Base-by-base conservation (phyloP, 225 moss, liverwort and hornwort species). In the Anthoceros angustus region DNA sequence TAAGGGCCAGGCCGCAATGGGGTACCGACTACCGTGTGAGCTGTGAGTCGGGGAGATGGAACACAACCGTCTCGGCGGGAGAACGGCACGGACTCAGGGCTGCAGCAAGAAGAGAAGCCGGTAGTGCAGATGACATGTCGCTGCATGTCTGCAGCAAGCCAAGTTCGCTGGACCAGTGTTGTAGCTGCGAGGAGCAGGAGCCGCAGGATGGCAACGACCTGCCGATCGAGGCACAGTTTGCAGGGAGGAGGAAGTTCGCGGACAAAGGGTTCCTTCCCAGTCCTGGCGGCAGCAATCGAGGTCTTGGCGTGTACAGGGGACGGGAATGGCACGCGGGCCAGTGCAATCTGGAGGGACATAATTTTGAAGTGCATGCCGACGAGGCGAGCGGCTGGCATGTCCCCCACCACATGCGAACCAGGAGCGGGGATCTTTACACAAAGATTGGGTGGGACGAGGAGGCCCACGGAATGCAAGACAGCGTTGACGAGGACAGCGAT, bases 371-470 rank as follows among this genome's bases (percentile, higher is more conserved):
- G 23, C 4, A 23, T 55, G 7, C n/a, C n/a, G 55, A 55, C 14
- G 55, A 55, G 7, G 55, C n/a, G 55, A 23, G 23, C n/a, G 55
- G 55, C 23, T 55, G 55, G 55, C 55, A 55, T 55, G n/a, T 55
- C n/a, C n/a, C 10, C 23, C 55, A 9, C n/a, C 55, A 55, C n/a
- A 55, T 18, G n/a, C n/a, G n/a, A 55, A 55, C 18, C 55, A 15
- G 70, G 9, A 80, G 80, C 42, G 80, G 74, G 12, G 80, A 80
- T 68, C 62, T 80, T 21, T 80, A 80, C 64, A 72, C 74, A 39
- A 80, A 80, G 63, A 77, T 80, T 48, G 42, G 68, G 41, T 55
- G 69, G 12, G 69, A 67, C 66, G 74, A 77, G 9, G 60, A 26
- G 14, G 64, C 48, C 9, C 70, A 73, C n/a, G 70, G 40, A 39